phyloP scores from a whole-genome alignment of 1,139 yeast genomes.

The Saccharomyces hybrid region DNA sequence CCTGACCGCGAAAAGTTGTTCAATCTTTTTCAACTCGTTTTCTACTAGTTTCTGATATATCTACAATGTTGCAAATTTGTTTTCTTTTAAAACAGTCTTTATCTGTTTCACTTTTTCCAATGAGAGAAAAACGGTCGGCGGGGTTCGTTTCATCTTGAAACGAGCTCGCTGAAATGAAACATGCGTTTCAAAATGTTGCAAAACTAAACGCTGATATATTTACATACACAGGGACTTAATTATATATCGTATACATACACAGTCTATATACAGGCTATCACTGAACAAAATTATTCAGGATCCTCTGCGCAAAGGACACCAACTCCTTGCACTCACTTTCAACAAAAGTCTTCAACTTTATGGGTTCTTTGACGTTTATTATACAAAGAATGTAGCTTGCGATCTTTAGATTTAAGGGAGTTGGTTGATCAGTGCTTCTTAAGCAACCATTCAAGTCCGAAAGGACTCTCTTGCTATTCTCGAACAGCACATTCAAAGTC shows the following conservation, averaged over 20 bases:
- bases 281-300: not conserved
- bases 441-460: not conserved
- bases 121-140: not conserved
- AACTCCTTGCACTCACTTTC: not conserved
- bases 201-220: not conserved
- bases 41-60: not conserved
- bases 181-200: not conserved
- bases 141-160: not conserved
- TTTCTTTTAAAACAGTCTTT: not conserved
- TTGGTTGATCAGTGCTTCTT: not conserved
- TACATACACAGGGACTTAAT: not conserved
- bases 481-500: not conserved
- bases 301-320: not conserved
- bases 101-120: not conserved
- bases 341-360: not conserved
- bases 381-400: slow-evolving; percentile 14
- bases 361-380: slow-evolving; percentile 3
- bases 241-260: not conserved
- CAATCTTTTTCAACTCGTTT: not conserved
- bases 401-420: slow-evolving; percentile 10
- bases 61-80: not conserved
- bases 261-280: not conserved
- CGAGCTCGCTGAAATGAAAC: not conserved
- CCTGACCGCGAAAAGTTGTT: not conserved
- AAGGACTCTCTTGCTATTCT: not conserved